Conservation (phyloP, 208 protist species). For the Vickermania ingenoplastis region DNA sequence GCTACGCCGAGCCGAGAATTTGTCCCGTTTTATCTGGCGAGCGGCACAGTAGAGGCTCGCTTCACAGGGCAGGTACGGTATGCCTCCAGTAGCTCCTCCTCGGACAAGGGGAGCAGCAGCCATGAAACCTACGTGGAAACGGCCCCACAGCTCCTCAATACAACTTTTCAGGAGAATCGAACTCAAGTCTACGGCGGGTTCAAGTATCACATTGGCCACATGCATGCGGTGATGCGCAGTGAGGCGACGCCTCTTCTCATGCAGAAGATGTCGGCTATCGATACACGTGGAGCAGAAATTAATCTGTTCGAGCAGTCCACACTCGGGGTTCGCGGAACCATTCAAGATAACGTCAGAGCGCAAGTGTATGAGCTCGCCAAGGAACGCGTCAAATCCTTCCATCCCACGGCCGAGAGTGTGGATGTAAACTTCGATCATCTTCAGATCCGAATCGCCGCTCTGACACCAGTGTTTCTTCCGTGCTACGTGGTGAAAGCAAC, state of each 20-base stretch:
- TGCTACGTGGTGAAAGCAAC: constrained; percentile 73
- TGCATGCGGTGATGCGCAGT: constrained; percentile 47
- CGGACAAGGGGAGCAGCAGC: constrained; percentile 12
- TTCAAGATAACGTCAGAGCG: constrained; percentile 34
- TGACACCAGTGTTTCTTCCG: constrained; percentile 71
- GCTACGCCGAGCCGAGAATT: constrained; percentile 62
- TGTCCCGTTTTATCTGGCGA: constrained; percentile 81
- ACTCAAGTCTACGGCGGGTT: constrained; percentile 85
- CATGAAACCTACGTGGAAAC: constrained; percentile 26
- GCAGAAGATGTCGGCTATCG: constrained; percentile 41
- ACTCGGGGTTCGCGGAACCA: constrained; percentile 36
- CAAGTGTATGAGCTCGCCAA: constrained; percentile 44
- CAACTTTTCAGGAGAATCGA: constrained; percentile 52
- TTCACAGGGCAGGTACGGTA: constrained; percentile 55
- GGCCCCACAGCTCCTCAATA: constrained; percentile 39
- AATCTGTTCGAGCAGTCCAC: constrained; percentile 88
- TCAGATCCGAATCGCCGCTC: constrained; percentile 39
- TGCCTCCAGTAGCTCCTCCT: constrained; percentile 11
- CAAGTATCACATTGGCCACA: constrained; percentile 84
- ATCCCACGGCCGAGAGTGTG: constrained; percentile 44
- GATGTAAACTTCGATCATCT: constrained; percentile 43
- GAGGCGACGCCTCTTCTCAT: constrained; percentile 44
- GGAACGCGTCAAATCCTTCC: constrained; percentile 42
- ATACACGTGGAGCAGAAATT: constrained; percentile 58
- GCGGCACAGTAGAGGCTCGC: constrained; percentile 33